phyloP scores from a whole-genome alignment of 495 filamentous ascomycete genomes.

The Durotheca rogersii region DNA sequence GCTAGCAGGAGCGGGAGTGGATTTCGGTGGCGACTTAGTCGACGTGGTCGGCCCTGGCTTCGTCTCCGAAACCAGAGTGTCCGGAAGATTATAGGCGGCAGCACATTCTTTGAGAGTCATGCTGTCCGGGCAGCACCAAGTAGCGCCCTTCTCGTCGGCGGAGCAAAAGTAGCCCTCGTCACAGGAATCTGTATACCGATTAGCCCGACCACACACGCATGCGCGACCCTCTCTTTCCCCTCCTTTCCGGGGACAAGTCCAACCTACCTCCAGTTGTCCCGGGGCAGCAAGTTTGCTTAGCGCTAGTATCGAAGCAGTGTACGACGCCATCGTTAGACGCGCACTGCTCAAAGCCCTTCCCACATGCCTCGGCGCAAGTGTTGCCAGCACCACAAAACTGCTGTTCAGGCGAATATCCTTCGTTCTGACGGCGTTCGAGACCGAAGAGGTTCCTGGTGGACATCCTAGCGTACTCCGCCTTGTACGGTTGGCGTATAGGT shows the following conservation, averaged over 20 bases:
- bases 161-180: conserved; percentile 51
- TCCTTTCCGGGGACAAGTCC: background rate
- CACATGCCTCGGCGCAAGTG: conserved; percentile 52
- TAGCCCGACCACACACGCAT: conserved; percentile 1
- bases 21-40: conserved; percentile 20
- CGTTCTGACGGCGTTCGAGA: conserved; percentile 39
- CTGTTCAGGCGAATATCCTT: conserved; percentile 47
- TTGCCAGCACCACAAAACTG: conserved; percentile 41
- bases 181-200: conserved; percentile 45
- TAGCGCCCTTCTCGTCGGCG: conserved; percentile 38
- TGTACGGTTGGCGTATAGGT: conserved; percentile 43
- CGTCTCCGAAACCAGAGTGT: conserved; percentile 42
- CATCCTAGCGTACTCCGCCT: conserved; percentile 40
- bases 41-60: conserved; percentile 27
- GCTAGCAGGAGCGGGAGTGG: conserved; percentile 11
- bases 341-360: conserved; percentile 45
- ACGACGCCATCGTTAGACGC: conserved; percentile 39
- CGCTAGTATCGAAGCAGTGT: conserved; percentile 49
- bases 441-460: conserved; percentile 44
- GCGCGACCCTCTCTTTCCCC: no score
- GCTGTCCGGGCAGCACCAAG: conserved; percentile 50
- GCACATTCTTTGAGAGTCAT: conserved; percentile 47
- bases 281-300: conserved; percentile 48
- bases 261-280: conserved; percentile 45
- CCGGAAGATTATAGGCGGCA: conserved; percentile 38